A percentile compares a stretch with the other conserved stretches of the same genome.
Conservation (phyloP, 371 early-diverging fungal genomes). For the Mortierella sp. region DNA sequence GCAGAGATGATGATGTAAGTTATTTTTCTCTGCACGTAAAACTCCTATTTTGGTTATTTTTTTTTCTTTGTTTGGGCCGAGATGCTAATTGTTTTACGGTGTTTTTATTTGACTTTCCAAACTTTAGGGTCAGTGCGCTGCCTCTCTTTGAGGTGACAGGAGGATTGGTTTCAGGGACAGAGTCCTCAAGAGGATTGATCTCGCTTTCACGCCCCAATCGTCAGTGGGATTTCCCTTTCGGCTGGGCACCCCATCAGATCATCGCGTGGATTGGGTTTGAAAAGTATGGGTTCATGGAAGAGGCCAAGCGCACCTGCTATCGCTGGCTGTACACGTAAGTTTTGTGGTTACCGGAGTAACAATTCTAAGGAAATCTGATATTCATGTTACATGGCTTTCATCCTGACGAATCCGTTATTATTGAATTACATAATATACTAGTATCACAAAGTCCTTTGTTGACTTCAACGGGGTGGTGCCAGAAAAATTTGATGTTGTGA, state of each 20-base stretch:
- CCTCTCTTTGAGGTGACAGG: conserved; percentile 81
- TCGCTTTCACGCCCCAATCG: conserved; percentile 87
- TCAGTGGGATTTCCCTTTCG: conserved; percentile 97
- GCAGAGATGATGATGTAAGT: conserved; percentile 69
- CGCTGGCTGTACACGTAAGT: conserved; percentile 93
- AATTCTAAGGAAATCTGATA: background rate
- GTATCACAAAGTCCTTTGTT: conserved; percentile 92
- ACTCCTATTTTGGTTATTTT: background rate
- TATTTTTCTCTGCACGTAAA: too few species aligned
- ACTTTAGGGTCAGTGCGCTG: conserved; percentile 16
- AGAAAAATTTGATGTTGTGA: conserved; percentile 96
- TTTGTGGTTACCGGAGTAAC: too few species aligned
- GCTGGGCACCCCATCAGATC: conserved; percentile 99
- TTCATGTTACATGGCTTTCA: background rate
- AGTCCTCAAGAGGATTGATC: conserved; percentile 29
- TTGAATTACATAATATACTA: conserved; percentile 8
- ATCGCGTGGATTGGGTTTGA: conserved; percentile 93
- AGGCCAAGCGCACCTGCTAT: conserved; percentile 88
- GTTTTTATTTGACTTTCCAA: background rate
- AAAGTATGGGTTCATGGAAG: conserved; percentile 83
- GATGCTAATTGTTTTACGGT: background rate
- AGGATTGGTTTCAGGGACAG: conserved; percentile 44
- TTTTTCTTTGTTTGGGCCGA: background rate
- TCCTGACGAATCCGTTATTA: too few species aligned
- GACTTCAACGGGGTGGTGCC: conserved; percentile 98